phyloP scores from a whole-genome alignment of 2,329 filamentous ascomycete species.

The Monilinia laxa region DNA sequence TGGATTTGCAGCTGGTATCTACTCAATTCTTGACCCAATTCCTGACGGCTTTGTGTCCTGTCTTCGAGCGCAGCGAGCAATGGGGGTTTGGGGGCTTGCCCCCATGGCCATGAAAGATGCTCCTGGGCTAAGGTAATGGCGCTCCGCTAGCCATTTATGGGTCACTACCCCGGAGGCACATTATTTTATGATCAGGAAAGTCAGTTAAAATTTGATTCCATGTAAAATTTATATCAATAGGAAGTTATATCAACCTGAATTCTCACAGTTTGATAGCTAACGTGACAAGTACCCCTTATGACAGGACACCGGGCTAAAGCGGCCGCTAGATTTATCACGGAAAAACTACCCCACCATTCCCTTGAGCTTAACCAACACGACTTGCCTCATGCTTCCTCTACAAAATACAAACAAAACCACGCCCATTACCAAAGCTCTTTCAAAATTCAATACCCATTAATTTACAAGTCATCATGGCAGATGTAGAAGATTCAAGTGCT shows the following conservation, averaged over 20 bases:
- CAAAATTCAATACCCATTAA: neutral
- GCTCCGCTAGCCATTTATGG: too few relatives aligned
- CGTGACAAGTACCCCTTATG: neutral
- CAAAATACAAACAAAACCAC: neutral
- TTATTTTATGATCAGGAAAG: neutral
- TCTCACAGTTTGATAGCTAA: neutral
- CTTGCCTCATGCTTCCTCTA: neutral
- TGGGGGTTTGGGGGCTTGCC: neutral
- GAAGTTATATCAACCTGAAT: neutral
- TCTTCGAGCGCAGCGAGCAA: conserved; percentile 7
- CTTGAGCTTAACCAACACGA: conserved; percentile 2
- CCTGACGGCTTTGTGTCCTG: neutral
- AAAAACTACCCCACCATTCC: conserved; percentile 23
- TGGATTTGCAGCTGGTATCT: neutral
- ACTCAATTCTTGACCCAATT: neutral
- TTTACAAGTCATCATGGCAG: conserved; percentile 34
- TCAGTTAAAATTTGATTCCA: neutral
- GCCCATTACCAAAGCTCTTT: neutral
- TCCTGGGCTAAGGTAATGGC: neutral
- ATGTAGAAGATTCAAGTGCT: conserved; percentile 30
- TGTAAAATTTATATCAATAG: neutral
- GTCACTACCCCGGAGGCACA: too few relatives aligned
- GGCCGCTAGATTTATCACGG: conserved; percentile 5
- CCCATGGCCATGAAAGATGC: neutral
- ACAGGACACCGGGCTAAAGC: neutral